Percentiles rank a stretch among this genome's conserved stretches.
phyloP scores from a whole-genome alignment of 176 grass and related monocot species.

The Neostapfia colusana region DNA sequence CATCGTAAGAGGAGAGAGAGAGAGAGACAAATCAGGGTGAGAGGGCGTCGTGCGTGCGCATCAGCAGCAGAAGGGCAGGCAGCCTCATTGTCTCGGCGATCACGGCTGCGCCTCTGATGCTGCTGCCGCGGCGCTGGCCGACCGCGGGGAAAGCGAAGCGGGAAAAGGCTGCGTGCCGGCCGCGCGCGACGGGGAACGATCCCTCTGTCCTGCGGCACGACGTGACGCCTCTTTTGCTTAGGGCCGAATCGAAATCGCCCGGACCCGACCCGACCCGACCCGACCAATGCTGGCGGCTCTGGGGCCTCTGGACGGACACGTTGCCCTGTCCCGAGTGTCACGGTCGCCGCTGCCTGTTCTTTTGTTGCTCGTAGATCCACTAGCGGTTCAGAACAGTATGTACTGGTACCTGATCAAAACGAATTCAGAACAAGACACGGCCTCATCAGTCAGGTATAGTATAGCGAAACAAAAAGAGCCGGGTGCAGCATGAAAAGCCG shows the following conservation, averaged over 20 bases:
- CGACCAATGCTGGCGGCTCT: not conserved
- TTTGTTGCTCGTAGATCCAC: too few species aligned
- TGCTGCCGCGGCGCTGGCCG: constrained; percentile 45
- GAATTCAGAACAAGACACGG: not conserved
- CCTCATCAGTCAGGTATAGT: not conserved
- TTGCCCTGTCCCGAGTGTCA: too few species aligned
- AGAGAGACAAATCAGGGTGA: not conserved
- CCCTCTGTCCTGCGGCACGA: constrained; percentile 27
- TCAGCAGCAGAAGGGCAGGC: not conserved
- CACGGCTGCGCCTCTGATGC: constrained; percentile 24
- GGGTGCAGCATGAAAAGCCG: constrained; percentile 5
- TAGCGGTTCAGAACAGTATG: too few species aligned
- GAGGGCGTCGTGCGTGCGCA: not conserved
- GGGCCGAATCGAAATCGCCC: not conserved
- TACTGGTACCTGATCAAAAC: too few species aligned
- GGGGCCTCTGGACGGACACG: too few species aligned
- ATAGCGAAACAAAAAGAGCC: constrained; percentile 21
- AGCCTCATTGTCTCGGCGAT: not conserved
- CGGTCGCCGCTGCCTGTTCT: too few species aligned
- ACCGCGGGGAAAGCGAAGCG: constrained; percentile 34
- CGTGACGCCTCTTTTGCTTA: constrained; percentile 33
- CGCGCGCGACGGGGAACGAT: not conserved
- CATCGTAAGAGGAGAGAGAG: not conserved
- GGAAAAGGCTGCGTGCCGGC: constrained; percentile 7
- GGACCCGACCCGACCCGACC: not conserved